Evolutionary conservation across 202 grass and related monocot species (phyloP).

Genomic region (Carex arenaria): DNA sequence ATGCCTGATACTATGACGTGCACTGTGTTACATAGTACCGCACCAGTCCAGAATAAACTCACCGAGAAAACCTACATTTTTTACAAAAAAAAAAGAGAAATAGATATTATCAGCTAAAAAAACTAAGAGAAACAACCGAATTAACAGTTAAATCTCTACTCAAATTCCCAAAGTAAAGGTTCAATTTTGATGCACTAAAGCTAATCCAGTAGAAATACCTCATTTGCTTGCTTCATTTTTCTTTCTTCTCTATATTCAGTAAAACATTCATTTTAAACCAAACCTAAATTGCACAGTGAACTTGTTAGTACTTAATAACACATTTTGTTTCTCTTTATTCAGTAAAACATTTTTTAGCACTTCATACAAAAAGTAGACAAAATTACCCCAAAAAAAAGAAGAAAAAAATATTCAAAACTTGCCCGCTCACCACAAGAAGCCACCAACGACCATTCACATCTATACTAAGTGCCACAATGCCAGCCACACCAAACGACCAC

Average conservation of each 20-base stretch:
- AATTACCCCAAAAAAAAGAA: conserved; percentile 19
- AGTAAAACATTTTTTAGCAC: background rate
- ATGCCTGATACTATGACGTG: conserved; percentile 97
- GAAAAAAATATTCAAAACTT: conserved; percentile 48
- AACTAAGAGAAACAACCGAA: background rate
- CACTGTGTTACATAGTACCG: conserved; percentile 90
- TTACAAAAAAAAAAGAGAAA: background rate
- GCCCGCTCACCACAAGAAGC: conserved; percentile 99
- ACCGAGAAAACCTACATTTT: conserved; percentile 70
- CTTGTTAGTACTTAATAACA: background rate
- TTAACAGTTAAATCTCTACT: too few relatives aligned
- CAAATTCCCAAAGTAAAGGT: too few relatives aligned
- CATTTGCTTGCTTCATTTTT: background rate
- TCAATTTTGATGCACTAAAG: too few relatives aligned
- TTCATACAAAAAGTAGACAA: background rate
- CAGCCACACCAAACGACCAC: conserved; percentile 91
- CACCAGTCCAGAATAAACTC: conserved; percentile 97
- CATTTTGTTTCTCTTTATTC: background rate
- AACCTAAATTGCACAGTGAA: background rate
- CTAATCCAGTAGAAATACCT: too few relatives aligned
- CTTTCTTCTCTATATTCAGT: background rate
- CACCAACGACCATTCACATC: conserved; percentile 88
- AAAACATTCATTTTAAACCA: background rate
- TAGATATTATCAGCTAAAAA: background rate
- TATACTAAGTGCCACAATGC: conserved; percentile 68